Conservation (phyloP, 768 basidiomycete genomes). For the Hemileccinum rubropunctum region DNA sequence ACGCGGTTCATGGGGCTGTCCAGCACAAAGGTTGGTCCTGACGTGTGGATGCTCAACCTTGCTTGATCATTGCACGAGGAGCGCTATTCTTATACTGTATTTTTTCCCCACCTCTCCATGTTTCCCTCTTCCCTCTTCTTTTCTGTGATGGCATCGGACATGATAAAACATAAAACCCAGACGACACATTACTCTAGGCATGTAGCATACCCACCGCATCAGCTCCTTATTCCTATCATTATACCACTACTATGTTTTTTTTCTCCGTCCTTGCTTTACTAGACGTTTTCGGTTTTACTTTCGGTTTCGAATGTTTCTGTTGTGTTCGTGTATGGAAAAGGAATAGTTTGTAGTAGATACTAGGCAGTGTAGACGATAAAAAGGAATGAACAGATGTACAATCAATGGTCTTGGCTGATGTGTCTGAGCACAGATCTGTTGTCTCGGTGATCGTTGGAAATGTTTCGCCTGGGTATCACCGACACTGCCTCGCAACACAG, state of each 20-base stretch:
- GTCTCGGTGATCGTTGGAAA: background rate
- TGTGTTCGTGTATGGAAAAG: background rate
- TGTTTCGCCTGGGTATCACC: background rate
- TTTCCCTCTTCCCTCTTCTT: background rate
- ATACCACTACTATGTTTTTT: slow-evolving; percentile 10
- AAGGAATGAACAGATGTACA: slow-evolving; percentile 8
- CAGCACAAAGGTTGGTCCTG: slow-evolving; percentile 34
- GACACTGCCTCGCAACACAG: background rate
- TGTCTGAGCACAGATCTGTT: slow-evolving; percentile 4
- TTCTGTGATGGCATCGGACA: slow-evolving; percentile 7
- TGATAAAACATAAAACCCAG: slow-evolving; percentile 15
- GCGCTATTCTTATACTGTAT: slow-evolving; percentile 28
- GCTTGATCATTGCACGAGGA: slow-evolving; percentile 12
- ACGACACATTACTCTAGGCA: slow-evolving; percentile 10
- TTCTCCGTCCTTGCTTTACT: background rate
- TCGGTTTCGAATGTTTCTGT: background rate
- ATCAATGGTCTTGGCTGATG: background rate
- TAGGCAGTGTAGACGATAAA: slow-evolving; percentile 14
- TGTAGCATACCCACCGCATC: slow-evolving; percentile 22
- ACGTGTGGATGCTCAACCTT: slow-evolving; percentile 36
- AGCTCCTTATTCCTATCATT: slow-evolving; percentile 24
- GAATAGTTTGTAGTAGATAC: slow-evolving; percentile 17
- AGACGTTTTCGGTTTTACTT: background rate
- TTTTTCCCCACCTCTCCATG: slow-evolving; percentile 3
- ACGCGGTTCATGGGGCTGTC: slow-evolving; percentile 48